Evolutionary conservation across 2,329 filamentous ascomycete species (phyloP).

Genomic region (Thelonectria blattea): DNA sequence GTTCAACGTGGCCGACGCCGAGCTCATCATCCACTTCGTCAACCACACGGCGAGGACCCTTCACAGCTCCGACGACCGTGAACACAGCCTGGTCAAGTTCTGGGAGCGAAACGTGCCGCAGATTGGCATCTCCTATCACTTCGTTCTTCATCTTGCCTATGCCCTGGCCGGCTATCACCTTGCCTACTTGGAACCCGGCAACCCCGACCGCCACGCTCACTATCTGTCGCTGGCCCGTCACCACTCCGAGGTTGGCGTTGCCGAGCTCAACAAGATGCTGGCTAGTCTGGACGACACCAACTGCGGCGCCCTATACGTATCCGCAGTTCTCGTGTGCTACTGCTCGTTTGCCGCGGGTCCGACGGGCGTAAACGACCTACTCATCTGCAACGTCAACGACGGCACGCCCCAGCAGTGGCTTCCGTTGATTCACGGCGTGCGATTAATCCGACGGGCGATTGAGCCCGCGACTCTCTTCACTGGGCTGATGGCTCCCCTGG

Average conservation of each 20-base stretch:
- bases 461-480: constrained; percentile 39
- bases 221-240: constrained; percentile 33
- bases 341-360: constrained; percentile 42
- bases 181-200: constrained; percentile 28
- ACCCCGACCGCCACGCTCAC: constrained; percentile 26
- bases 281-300: constrained; percentile 35
- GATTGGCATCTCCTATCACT: constrained; percentile 39
- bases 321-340: constrained; percentile 39
- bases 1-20: constrained; percentile 38
- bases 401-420: constrained; percentile 34
- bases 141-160: constrained; percentile 40
- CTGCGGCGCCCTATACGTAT: constrained; percentile 40
- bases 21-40: constrained; percentile 40
- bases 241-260: constrained; percentile 36
- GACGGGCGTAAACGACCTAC: constrained; percentile 36
- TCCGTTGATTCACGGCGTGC: constrained; percentile 36
- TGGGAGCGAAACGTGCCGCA: constrained; percentile 39
- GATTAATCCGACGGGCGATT: constrained; percentile 34
- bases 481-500: constrained; percentile 36
- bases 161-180: constrained; percentile 39
- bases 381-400: constrained; percentile 36
- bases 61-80: constrained; percentile 25
- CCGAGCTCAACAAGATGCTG: constrained; percentile 35
- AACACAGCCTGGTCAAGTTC: constrained; percentile 32
- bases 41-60: constrained; percentile 35